phyloP scores from a whole-genome alignment of 768 basidiomycete genomes.

The Termitomyces eurrhizus region DNA sequence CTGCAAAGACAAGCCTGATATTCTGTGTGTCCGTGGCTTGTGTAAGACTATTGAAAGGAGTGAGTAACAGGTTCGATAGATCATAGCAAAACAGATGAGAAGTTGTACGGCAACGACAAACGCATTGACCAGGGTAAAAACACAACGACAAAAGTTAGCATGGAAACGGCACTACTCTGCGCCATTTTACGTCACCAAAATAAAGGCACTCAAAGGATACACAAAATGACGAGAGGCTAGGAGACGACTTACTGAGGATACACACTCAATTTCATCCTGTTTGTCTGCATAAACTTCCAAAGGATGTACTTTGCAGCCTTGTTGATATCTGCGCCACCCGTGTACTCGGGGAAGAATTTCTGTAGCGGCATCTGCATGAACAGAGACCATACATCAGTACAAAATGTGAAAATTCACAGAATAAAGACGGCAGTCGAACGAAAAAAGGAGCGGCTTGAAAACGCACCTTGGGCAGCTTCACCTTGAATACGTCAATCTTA shows the following conservation, averaged over 20 bases:
- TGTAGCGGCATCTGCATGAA: slow-evolving; percentile 63
- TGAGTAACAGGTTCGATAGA: neutral
- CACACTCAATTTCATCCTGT: slow-evolving; percentile 76
- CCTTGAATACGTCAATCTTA: slow-evolving; percentile 92
- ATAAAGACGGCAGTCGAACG: neutral
- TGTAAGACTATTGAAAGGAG: too few species aligned
- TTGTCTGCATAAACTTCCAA: slow-evolving; percentile 94
- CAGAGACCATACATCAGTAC: neutral
- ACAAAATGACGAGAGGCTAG: neutral
- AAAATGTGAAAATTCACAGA: neutral
- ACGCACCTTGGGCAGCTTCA: slow-evolving; percentile 49
- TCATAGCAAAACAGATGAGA: neutral
- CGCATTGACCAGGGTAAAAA: neutral
- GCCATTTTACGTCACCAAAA: neutral
- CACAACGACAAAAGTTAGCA: too few species aligned
- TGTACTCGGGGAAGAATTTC: slow-evolving; percentile 82
- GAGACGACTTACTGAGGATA: slow-evolving; percentile 78
- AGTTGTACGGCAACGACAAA: too few species aligned
- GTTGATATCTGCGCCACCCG: slow-evolving; percentile 85
- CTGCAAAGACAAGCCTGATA: too few species aligned
- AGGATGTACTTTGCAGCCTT: slow-evolving; percentile 94
- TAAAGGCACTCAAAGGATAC: neutral
- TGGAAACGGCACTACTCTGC: too few species aligned
- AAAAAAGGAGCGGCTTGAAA: neutral
- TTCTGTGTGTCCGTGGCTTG: too few species aligned